Evolutionary conservation across 139 green algal genomes (phyloP), one percentile per base, ranked within the genome.

Genomic region (Volvox reticuliferus): DNA sequence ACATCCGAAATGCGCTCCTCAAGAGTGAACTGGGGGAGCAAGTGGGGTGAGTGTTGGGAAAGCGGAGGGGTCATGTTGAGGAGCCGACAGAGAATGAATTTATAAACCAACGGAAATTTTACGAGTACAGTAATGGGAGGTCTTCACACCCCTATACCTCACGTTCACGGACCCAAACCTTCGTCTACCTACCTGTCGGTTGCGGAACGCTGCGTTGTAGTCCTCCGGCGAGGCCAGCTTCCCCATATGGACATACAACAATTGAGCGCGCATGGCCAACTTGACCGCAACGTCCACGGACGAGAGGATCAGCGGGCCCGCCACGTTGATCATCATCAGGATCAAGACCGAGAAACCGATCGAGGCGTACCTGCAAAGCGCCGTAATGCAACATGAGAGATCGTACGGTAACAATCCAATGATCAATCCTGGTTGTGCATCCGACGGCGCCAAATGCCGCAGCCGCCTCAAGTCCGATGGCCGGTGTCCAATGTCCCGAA

Each of bases 311-410:
- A 90, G 62, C 12, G 91, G 91, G 16, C 26, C 87, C 30, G 89
- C 32, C 44, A 92, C 71, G 35, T 88, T 86, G 79, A 93, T 90
- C 69, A 91, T 65, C 88, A 87, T 81, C 36, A 91, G 78, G n/a
- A 81, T 65, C 89, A 93, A 21, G 78, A 95, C 71, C 24, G 88
- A 93, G 44, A 93, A 86, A 37, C 93, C 92, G 3, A 96, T 92
- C 62, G 89, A 44, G 50, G 91, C 44, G 89, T 94, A 96, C 92
- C 92, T 88, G 67, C 12, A 73, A 17, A 55, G 44, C 44, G 44
- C 44, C 44, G 44, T 55, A 14, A 55, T 55, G 44, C 44, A 55
- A n/a, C n/a, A n/a, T n/a, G n/a, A n/a, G 44, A 55, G 44, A 55
- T 9, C 5, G 44, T 55, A 5, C 9, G 44, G 44, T 55, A 9